Evolutionary conservation across 2,329 filamentous ascomycete species (phyloP), one percentile per base, ranked within the genome.

Genomic region (Capronia epimyces): DNA sequence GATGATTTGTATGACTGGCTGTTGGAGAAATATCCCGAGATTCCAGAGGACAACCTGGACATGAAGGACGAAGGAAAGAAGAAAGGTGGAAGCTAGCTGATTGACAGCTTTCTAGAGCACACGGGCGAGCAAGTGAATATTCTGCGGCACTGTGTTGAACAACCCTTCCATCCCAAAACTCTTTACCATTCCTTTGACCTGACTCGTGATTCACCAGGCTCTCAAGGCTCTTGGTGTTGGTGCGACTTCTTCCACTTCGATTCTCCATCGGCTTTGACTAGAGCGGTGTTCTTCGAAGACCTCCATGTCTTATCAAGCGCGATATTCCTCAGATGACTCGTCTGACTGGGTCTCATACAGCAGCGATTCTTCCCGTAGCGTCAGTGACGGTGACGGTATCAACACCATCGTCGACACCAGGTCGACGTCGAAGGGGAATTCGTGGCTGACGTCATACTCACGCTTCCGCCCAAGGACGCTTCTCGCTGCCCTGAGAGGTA

Each of bases 61-160:
- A 81, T 97, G 37, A 91, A 97, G 70, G 91, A 96, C 68, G 96
- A 95, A 81, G 89, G 89, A 76, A 93, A 93, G 81, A 95, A 95
- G 75, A 82, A 53, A 41, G 50, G 40, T 18, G 36, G 50, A 36
- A 31, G 16, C 4, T 18, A 6, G 5, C 15, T 12, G 7, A 12
- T n/a, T n/a, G 29, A 9, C 13, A n/a, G 29, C 7, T 32, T 32
- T 6, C 29, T 32, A 7, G n/a, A n/a, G 3, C 29, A n/a, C 7
- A 27, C 5, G 10, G 24, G 24, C 12, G 29, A 32, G 7, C 29
- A 32, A 32, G 29, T 32, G 29, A 32, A 32, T n/a, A 8, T 3
- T 32, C 24, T 32, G 29, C 13, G 29, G 29, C 29, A n/a, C 29
- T 9, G 25, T 9, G 29, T n/a, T 32, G 29, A n/a, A 9, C 3